Evolutionary conservation across 306 rosid species (phyloP), one percentile per base, ranked within the genome.

Genomic region (Mucuna pruriens): DNA sequence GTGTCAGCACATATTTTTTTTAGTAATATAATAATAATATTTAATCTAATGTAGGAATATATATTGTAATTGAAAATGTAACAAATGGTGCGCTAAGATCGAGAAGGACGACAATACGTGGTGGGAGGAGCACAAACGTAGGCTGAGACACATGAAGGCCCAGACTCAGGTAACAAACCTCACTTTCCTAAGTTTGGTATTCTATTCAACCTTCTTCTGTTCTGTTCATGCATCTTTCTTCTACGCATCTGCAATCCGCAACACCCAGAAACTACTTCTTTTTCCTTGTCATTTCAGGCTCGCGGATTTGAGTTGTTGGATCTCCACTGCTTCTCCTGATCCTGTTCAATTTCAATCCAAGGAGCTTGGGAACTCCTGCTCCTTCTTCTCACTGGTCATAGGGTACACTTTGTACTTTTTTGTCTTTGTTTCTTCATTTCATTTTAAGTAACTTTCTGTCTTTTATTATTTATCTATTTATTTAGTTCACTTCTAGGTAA

Each of bases 81-180:
- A 67, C 22, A 79, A 33, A 33, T 7, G 45, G 45, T 40, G 80
- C 74, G 81, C 7, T 22, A 29, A 64, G 74, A 71, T 22, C 61
- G 58, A 74, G 77, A 33, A 23, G 3, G 44, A 19, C 2, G 42
- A 72, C 57, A 71, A 26, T 49, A 92, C 89, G 97, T 92, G 95
- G 88, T 89, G 88, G 95, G 95, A 71, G 74, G 74, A 86, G 87
- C 97, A 85, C 85, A 68, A 88, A 76, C 45, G 0, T 76, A 75
- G 95, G 85, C 77, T 38, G 29, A 72, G 48, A 23, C 72, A 46
- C 70, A 39, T 25, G 73, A 65, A 69, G 9, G 52, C 34, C 20
- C 84, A 46, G 79, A 67, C 83, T 33, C 69, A 33, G 63, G 58
- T 38, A 77, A 80, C 77, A 31, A 71, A 39, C 34, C 20, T 44